A percentile compares a stretch with the other conserved stretches of the same genome.
These are phyloP conservation scores for Henckelia pumila DNA, from an alignment of 257 asterid genomes.

Conservation along the genomic window DNA sequence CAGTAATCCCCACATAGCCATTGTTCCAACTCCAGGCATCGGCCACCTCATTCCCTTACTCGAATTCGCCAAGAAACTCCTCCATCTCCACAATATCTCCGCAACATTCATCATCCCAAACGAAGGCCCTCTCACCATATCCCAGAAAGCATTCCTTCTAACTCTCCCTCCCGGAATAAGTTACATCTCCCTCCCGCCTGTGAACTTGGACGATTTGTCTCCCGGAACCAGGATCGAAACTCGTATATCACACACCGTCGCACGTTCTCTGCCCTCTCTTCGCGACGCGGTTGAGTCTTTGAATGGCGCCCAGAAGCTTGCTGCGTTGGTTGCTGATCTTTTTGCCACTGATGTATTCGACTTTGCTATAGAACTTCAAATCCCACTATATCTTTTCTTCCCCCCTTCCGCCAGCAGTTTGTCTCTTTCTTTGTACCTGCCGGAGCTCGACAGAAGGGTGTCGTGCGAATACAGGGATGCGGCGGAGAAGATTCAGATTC, in stretches of 20 bases:
- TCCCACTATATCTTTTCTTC: conserved; percentile 45
- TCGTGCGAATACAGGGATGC: conserved; percentile 47
- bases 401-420: conserved; percentile 52
- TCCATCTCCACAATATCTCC: neutral
- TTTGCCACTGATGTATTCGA: conserved; percentile 66
- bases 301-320: conserved; percentile 14
- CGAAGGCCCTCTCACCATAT: conserved; percentile 32
- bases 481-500: conserved; percentile 43
- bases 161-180: conserved; percentile 36
- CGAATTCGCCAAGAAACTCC: neutral
- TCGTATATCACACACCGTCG: conserved; percentile 38
- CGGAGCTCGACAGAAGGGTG: conserved; percentile 42
- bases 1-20: neutral
- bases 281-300: conserved; percentile 36
- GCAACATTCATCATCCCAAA: conserved; percentile 46
- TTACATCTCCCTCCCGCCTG: conserved; percentile 48
- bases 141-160: conserved; percentile 33
- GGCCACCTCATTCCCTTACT: neutral
- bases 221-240: conserved; percentile 41
- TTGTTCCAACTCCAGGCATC: neutral
- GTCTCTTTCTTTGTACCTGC: conserved; percentile 42
- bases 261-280: conserved; percentile 46
- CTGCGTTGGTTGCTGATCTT: conserved; percentile 53
- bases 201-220: conserved; percentile 37
- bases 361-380: conserved; percentile 38